Base-by-base conservation (phyloP, 148 eudicot species). In the Camellia sinensis region DNA sequence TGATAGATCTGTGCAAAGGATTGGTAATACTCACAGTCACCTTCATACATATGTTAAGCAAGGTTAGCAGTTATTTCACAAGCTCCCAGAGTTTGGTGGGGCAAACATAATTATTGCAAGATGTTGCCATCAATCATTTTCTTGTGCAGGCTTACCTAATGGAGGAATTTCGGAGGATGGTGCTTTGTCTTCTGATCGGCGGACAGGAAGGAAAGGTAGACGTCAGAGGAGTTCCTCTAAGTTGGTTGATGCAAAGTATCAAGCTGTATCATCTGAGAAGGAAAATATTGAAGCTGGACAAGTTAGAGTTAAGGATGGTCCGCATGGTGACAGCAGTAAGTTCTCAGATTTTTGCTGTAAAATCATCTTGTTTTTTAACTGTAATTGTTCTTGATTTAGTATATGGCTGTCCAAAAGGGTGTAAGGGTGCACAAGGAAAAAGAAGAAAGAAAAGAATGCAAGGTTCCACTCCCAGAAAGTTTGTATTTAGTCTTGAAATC, bases 201-300 rank as follows among this genome's bases (percentile, higher is more conserved):
- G 83, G 79, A 64, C 83, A 72, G 93, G 86, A 80, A 88, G 92
- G 83, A 94, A 83, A 88, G 84, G 94, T 77, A 91, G 85, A 83
- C 89, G 95, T 50, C 84, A 80, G 63, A 91, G 82, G 75, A 90
- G 79, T 87, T 79, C 90, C 2, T 45, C 84, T 63, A 94, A 90
- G 84, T 73, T 82, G 10, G 40, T 80, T 46, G 93, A 87, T 72
- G 89, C 78, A 73, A 82, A 83, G 82, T 64, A 75, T 78, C 91
- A 80, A 78, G 76, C 82, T 69, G 67, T 76, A 52, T 54, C 90
- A 37, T 78, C 84, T 56, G 97, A 87, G 66, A 89, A 85, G 82
- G 92, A 86, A 85, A 84, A 78, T 78, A 66, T 40, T 74, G 87
- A 77, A 73, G 71, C 63, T 82, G 89, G 87, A 83, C 87, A 80